Evolutionary conservation across 1,284 basidiomycete species (phyloP).

Genomic region (Nidula niveotomentosa): DNA sequence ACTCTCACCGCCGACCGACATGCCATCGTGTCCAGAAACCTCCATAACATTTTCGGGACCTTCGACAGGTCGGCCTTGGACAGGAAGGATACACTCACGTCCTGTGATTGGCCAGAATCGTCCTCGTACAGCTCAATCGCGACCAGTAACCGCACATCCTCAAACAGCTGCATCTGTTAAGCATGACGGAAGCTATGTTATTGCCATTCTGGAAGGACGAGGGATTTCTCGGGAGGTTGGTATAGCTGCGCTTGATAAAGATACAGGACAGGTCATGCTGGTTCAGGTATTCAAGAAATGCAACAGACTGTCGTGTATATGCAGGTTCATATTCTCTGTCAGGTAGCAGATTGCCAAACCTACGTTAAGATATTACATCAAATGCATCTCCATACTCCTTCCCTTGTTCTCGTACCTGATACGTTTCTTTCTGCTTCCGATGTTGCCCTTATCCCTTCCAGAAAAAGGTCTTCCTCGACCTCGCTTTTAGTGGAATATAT

Average conservation of each 20-base stretch:
- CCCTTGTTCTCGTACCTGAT: slow-evolving; percentile 76
- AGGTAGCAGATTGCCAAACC: slow-evolving; percentile 82
- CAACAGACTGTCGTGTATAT: no score
- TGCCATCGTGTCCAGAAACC: neutral
- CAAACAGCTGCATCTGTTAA: slow-evolving; percentile 59
- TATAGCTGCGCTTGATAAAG: slow-evolving; percentile 79
- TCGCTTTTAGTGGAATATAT: slow-evolving; percentile 74
- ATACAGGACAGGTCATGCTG: slow-evolving; percentile 74
- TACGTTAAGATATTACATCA: slow-evolving; percentile 90
- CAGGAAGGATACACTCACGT: slow-evolving; percentile 5
- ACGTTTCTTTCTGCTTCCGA: slow-evolving; percentile 65
- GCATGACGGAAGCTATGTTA: slow-evolving; percentile 58
- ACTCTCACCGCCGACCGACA: no score
- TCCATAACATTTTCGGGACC: slow-evolving; percentile 7
- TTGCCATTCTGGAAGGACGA: slow-evolving; percentile 73
- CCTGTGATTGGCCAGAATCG: slow-evolving; percentile 16
- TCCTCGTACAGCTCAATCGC: slow-evolving; percentile 43
- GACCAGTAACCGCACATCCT: slow-evolving; percentile 54
- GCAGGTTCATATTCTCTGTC: neutral
- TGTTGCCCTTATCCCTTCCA: slow-evolving; percentile 39
- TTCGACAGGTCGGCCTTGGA: slow-evolving; percentile 13
- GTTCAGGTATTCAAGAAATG: slow-evolving; percentile 47
- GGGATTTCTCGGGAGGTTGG: slow-evolving; percentile 82
- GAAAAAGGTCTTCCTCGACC: slow-evolving; percentile 41
- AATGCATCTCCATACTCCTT: slow-evolving; percentile 75